These are phyloP conservation scores for Ricinus communis DNA, from an alignment of 345 rosid species.

Conservation along the genomic window DNA sequence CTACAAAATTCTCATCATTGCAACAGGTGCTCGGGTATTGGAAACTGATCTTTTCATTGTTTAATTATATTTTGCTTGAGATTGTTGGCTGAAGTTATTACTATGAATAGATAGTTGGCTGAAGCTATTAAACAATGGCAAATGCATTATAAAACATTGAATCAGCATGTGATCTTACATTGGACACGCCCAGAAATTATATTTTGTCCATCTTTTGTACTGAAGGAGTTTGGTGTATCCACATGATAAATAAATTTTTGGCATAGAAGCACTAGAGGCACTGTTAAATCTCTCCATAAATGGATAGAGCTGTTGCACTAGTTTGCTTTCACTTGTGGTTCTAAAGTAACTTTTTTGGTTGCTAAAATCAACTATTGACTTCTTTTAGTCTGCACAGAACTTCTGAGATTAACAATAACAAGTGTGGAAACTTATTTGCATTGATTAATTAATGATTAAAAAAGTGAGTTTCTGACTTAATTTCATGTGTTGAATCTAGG, in stretches of 20 bases:
- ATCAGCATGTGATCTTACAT: background rate
- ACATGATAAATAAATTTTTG: background rate
- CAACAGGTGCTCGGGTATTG: conserved; percentile 99
- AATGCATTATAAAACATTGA: background rate
- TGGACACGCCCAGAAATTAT: background rate
- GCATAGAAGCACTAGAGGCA: background rate
- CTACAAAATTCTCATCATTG: conserved; percentile 82
- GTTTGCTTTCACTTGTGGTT: background rate
- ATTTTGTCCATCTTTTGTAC: background rate
- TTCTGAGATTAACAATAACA: background rate
- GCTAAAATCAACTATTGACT: background rate
- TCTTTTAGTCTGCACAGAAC: background rate
- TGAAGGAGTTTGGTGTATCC: background rate
- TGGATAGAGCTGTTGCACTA: background rate
- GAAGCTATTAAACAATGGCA: background rate
- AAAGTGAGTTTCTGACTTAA: background rate
- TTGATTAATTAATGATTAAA: background rate
- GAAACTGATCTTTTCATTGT: conserved; percentile 36
- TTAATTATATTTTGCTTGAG: background rate
- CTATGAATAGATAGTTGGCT: too few species aligned
- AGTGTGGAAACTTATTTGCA: background rate
- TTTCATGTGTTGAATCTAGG: conserved; percentile 39
- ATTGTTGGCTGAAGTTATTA: background rate
- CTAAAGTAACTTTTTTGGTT: background rate
- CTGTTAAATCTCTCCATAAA: background rate